phyloP scores from a whole-genome alignment of 78 protist species.

The Dictyostelium purpureum region DNA sequence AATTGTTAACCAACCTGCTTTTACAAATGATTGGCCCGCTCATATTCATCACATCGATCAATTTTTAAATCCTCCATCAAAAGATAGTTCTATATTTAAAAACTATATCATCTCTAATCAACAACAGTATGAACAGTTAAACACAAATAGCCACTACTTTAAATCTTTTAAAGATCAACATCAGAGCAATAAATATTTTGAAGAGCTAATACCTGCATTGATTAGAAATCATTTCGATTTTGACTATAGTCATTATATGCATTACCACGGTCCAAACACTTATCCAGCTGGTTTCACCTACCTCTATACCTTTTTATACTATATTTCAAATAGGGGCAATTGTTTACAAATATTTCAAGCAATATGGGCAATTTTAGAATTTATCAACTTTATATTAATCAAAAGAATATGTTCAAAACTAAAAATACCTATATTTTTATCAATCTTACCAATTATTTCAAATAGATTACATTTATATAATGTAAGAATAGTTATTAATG shows the following conservation, averaged over 20 bases:
- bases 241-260: conserved; percentile 72
- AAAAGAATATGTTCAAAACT: conserved; percentile 17
- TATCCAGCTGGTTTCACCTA: conserved; percentile 78
- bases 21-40: conserved; percentile 85
- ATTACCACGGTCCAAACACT: conserved; percentile 82
- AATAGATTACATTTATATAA: conserved; percentile 81
- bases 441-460: conserved; percentile 57
- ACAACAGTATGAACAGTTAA: not conserved
- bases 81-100: not conserved
- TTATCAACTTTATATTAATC: not conserved
- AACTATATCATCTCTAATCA: not conserved
- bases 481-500: conserved; percentile 79
- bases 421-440: conserved; percentile 23
- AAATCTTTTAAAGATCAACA: too few species aligned
- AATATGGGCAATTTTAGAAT: conserved; percentile 68
- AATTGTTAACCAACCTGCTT: conserved; percentile 20
- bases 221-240: conserved; percentile 1
- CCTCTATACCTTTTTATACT: conserved; percentile 5
- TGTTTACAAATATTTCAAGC: conserved; percentile 50
- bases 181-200: not conserved
- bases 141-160: not conserved
- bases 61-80: conserved; percentile 14
- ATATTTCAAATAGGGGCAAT: not conserved
- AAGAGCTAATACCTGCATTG: not conserved
- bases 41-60: conserved; percentile 77